These are phyloP conservation scores for Pisolithus microcarpus DNA, from an alignment of 768 basidiomycete genomes.

Conservation along the genomic window DNA sequence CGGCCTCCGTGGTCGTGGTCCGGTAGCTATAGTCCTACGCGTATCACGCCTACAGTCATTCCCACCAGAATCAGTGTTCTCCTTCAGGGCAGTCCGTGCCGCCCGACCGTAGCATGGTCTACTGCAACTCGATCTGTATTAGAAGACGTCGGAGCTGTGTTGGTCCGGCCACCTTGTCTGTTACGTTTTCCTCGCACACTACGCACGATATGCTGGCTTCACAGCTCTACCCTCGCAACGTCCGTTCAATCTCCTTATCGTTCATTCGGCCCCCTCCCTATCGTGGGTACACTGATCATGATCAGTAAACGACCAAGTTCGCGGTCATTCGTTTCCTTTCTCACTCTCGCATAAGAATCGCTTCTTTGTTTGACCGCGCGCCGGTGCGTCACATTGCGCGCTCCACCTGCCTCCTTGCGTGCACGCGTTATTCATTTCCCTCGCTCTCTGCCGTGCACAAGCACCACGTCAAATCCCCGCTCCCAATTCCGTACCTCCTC, in stretches of 20 bases:
- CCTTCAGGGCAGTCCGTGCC: too few species aligned
- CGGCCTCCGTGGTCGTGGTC: too few species aligned
- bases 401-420: background rate
- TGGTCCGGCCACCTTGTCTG: background rate
- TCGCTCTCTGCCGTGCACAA: background rate
- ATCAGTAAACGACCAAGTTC: background rate
- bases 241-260: background rate
- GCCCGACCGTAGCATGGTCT: too few species aligned
- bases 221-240: background rate
- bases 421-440: conserved; percentile 2
- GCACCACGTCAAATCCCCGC: background rate
- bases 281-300: background rate
- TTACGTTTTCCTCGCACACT: background rate
- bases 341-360: background rate
- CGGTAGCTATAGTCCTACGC: too few species aligned
- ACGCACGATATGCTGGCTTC: background rate
- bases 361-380: background rate
- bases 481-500: background rate
- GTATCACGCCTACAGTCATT: too few species aligned
- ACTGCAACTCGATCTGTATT: too few species aligned
- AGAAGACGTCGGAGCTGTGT: background rate
- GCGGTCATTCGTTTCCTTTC: background rate
- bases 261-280: background rate
- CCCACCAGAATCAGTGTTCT: too few species aligned
- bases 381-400: background rate